Percentiles rank a stretch among this genome's conserved stretches.
These are phyloP conservation scores for Phytophthora pistaciae DNA, from an alignment of 352 stramenopile species.

Conservation along the genomic window DNA sequence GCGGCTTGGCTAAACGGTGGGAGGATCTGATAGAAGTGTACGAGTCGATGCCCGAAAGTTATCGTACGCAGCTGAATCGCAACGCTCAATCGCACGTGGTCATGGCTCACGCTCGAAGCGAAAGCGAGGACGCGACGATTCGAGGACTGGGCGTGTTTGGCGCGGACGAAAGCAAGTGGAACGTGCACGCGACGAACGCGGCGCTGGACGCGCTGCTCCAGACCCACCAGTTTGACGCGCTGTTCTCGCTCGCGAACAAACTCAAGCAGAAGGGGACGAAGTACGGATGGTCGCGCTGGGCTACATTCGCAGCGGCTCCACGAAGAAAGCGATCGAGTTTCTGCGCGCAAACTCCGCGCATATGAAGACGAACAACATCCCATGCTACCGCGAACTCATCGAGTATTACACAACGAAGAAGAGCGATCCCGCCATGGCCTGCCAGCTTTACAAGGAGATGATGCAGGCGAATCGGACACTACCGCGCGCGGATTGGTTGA, in stretches of 20 bases:
- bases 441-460: conserved; percentile 19
- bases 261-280: conserved; percentile 48
- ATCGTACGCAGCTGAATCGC: conserved; percentile 11
- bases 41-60: conserved; percentile 8
- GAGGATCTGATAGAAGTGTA: conserved; percentile 17
- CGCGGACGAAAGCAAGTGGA: conserved; percentile 41
- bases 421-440: conserved; percentile 1
- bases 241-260: conserved; percentile 46
- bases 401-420: conserved; percentile 1
- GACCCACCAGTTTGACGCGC: conserved; percentile 46
- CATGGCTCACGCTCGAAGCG: conserved; percentile 11
- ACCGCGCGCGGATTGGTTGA: conserved; percentile 5
- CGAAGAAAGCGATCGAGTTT: conserved; percentile 6
- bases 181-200: conserved; percentile 53
- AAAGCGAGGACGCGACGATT: conserved; percentile 1
- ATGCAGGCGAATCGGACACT: conserved; percentile 4
- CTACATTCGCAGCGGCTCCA: conserved; percentile 37
- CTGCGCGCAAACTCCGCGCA: not conserved
- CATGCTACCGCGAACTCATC: conserved; percentile 14
- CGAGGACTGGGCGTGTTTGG: conserved; percentile 29
- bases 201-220: conserved; percentile 56
- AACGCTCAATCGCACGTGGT: conserved; percentile 24
- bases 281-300: conserved; percentile 57
- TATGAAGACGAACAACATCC: not conserved
- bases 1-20: conserved; percentile 13